A percentile compares a stretch with the other conserved stretches of the same genome.
Conservation (phyloP, 1,139 yeast genomes). For the Lodderomyces jiufengensis region DNA sequence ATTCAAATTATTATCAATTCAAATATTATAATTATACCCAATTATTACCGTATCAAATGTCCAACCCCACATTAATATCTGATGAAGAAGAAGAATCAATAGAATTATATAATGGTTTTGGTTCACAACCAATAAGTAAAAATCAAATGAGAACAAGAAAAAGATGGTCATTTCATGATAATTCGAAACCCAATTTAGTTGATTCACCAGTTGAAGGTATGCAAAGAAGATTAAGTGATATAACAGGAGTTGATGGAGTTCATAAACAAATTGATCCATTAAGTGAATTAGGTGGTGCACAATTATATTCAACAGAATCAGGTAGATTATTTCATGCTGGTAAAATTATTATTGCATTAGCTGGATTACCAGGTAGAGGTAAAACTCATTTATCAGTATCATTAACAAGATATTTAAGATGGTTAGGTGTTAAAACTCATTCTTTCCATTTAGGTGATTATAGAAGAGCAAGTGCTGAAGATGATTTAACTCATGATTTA, state of each 20-base stretch:
- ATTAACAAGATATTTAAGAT: conserved; percentile 82
- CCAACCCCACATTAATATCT: conserved; percentile 9
- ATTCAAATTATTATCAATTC: no score
- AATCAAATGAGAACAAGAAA: conserved; percentile 35
- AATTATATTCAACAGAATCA: conserved; percentile 83
- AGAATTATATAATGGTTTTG: conserved; percentile 40
- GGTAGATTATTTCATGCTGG: conserved; percentile 96
- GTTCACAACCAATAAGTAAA: conserved; percentile 31
- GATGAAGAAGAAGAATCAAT: conserved; percentile 24
- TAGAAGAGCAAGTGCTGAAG: conserved; percentile 58
- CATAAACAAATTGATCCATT: conserved; percentile 50
- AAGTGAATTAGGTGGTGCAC: conserved; percentile 68
- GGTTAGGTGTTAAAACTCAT: conserved; percentile 93
- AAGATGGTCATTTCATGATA: conserved; percentile 44
- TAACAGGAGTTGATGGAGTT: conserved; percentile 49
- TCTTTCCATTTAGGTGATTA: conserved; percentile 93
- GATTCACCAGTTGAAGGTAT: conserved; percentile 25
- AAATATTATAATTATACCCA: no score
- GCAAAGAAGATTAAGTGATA: conserved; percentile 39
- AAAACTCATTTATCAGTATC: conserved; percentile 92
- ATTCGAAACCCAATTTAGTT: conserved; percentile 35
- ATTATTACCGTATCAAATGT: no score
- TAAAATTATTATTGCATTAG: conserved; percentile 80
- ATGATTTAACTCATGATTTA: conserved; percentile 64
- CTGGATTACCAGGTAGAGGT: conserved; percentile 95